Conservation (phyloP, 805 yeast genomes). For the Candida maltosa region DNA sequence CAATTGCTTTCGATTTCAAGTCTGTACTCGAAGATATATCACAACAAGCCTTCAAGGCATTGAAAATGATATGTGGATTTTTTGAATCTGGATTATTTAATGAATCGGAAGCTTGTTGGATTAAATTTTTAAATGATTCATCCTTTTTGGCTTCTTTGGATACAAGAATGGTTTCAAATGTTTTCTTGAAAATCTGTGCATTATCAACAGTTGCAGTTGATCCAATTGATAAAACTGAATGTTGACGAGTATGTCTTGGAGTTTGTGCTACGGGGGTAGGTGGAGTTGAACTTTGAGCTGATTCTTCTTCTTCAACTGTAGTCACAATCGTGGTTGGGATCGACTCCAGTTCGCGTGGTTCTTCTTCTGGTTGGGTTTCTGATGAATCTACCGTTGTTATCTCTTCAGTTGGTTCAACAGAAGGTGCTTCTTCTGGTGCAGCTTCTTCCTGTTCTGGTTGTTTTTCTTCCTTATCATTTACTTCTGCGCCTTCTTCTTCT, state of each 20-base stretch:
- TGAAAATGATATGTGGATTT: slow-evolving; percentile 59
- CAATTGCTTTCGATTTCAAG: slow-evolving; percentile 72
- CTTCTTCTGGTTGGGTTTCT: slow-evolving; percentile 1
- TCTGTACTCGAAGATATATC: slow-evolving; percentile 63
- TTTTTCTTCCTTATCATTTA: neutral
- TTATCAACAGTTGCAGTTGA: slow-evolving; percentile 21
- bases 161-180: slow-evolving; percentile 54
- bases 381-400: neutral
- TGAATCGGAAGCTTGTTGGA: slow-evolving; percentile 41
- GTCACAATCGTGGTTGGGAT: slow-evolving; percentile 1
- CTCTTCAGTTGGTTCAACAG: no score
- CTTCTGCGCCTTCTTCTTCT: neutral
- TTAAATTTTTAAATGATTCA: slow-evolving; percentile 32
- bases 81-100: slow-evolving; percentile 39
- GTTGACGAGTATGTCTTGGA: slow-evolving; percentile 10
- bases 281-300: neutral
- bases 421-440: neutral
- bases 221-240: slow-evolving; percentile 13
- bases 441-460: slow-evolving; percentile 1
- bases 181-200: slow-evolving; percentile 40
- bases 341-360: neutral
- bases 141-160: slow-evolving; percentile 62
- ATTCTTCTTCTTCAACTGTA: neutral
- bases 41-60: slow-evolving; percentile 73
- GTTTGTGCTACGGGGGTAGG: neutral